Conservation (phyloP, 208 protist genomes). For the Naegleria gruberi region DNA sequence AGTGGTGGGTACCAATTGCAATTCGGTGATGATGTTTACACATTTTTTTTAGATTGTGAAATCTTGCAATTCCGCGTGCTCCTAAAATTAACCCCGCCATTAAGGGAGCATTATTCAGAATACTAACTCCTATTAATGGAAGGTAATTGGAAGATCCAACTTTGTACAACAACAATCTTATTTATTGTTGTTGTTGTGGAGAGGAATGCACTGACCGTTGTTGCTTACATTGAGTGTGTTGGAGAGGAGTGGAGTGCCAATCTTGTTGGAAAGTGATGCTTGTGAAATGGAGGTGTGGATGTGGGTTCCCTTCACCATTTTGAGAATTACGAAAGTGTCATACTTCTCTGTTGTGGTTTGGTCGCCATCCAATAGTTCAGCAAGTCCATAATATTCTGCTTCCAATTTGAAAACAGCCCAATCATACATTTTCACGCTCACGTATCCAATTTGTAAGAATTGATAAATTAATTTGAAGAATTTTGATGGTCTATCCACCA, state of each 20-base stretch:
- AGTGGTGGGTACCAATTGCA: no score
- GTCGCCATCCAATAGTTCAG: not conserved
- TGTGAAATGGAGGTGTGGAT: not conserved
- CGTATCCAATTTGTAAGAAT: not conserved
- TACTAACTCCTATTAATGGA: no score
- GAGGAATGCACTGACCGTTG: no score
- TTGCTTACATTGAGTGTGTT: no score
- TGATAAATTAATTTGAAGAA: constrained; percentile 3
- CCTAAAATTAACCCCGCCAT: no score
- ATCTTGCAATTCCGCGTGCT: no score
- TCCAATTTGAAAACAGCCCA: not conserved
- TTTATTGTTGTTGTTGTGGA: no score
- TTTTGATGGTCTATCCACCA: not conserved
- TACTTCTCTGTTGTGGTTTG: not conserved
- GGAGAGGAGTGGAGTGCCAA: not conserved
- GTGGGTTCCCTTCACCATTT: not conserved
- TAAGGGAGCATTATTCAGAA: no score
- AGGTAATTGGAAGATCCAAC: no score
- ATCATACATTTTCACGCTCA: not conserved
- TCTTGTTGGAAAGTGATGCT: not conserved
- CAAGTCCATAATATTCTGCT: not conserved
- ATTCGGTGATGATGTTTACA: no score
- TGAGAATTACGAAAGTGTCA: not conserved
- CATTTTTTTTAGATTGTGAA: no score
- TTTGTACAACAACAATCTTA: no score